Conservation (phyloP, 345 rosid species). For the Brassica carinata region DNA sequence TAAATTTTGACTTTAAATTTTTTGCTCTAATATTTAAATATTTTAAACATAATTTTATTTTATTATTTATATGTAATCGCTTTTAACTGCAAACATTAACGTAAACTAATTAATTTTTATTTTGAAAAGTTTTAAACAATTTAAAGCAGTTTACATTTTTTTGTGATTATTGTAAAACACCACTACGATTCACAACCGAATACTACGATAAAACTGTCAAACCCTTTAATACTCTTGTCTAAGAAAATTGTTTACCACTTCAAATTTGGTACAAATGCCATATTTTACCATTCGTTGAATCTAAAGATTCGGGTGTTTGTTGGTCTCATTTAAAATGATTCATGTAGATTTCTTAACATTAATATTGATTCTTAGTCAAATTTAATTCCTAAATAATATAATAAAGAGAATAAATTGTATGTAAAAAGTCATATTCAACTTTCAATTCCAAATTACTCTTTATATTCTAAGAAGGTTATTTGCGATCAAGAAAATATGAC, state of each 20-base stretch:
- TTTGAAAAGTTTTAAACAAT: too few species aligned
- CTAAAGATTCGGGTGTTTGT: background rate
- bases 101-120: too few species aligned
- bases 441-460: background rate
- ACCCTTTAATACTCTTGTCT: too few species aligned
- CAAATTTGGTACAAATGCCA: background rate
- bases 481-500: background rate
- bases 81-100: too few species aligned
- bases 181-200: too few species aligned
- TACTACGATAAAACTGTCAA: background rate
- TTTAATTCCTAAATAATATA: background rate
- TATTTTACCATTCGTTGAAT: background rate
- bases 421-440: background rate
- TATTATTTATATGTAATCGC: too few species aligned
- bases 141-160: too few species aligned
- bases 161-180: too few species aligned
- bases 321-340: background rate
- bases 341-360: background rate
- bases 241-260: background rate
- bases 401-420: background rate
- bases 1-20: too few species aligned
- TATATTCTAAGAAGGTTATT: background rate
- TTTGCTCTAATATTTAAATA: too few species aligned
- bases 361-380: background rate
- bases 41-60: too few species aligned